Percentiles rank a stretch among this genome's conserved stretches.
Evolutionary conservation across 352 stramenopile genomes (phyloP).

Genomic region (Globisporangium spinosum): DNA sequence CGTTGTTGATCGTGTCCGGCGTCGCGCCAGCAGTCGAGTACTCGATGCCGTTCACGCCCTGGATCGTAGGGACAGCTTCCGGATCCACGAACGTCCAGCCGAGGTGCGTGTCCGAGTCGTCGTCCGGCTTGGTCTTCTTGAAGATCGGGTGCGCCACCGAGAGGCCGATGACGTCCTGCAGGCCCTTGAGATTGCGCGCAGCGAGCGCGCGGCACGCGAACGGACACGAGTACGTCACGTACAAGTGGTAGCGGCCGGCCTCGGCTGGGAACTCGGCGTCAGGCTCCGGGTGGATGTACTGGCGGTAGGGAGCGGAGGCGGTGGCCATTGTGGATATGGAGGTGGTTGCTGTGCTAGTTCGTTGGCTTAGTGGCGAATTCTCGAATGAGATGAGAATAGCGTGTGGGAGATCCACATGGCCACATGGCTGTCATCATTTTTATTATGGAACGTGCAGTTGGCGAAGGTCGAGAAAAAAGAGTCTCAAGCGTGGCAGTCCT

Average conservation of each 20-base stretch:
- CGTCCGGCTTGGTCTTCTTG: constrained; percentile 39
- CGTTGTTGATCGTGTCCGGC: constrained; percentile 23
- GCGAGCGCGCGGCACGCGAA: constrained; percentile 56
- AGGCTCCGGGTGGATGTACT: constrained; percentile 21
- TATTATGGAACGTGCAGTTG: neutral
- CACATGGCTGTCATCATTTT: neutral
- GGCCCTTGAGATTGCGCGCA: constrained; percentile 85
- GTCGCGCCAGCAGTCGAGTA: constrained; percentile 26
- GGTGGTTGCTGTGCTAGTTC: neutral
- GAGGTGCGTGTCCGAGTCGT: constrained; percentile 30
- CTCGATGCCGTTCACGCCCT: constrained; percentile 10
- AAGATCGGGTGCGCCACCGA: constrained; percentile 71
- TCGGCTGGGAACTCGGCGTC: constrained; percentile 31
- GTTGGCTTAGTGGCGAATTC: neutral
- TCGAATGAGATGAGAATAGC: neutral
- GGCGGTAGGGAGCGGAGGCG: constrained; percentile 12
- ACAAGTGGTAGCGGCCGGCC: constrained; percentile 89
- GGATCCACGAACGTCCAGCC: constrained; percentile 38
- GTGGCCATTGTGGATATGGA: neutral
- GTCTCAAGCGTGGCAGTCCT: neutral
- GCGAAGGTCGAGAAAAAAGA: neutral
- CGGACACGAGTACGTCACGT: constrained; percentile 91
- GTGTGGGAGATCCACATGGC: no score
- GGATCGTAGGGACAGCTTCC: neutral
- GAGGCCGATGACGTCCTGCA: constrained; percentile 88